A percentile compares a stretch with the other conserved stretches of the same genome.
phyloP scores from a whole-genome alignment of 768 basidiomycete genomes.

The Tylopilus rubrobrunneus region DNA sequence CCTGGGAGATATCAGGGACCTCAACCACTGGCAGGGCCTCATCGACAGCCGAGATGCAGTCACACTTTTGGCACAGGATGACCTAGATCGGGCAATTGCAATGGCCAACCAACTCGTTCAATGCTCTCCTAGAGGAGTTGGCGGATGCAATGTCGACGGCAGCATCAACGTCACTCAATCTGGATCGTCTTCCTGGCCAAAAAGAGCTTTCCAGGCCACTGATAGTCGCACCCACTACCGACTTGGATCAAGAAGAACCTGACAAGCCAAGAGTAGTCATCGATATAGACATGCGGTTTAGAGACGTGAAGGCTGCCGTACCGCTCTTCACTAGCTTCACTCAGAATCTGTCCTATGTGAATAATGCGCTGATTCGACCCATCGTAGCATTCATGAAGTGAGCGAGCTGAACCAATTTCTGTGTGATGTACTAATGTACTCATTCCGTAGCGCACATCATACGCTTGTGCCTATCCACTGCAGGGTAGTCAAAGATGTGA shows the following conservation, averaged over 20 bases:
- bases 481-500: too few species aligned
- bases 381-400: slow-evolving; percentile 99
- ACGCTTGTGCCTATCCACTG: too few species aligned
- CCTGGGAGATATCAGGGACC: too few species aligned
- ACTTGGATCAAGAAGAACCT: not conserved
- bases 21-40: too few species aligned
- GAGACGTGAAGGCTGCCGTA: too few species aligned
- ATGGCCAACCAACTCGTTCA: slow-evolving; percentile 44
- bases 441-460: slow-evolving; percentile 60
- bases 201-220: too few species aligned
- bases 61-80: too few species aligned
- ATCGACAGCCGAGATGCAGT: too few species aligned
- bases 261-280: slow-evolving; percentile 3
- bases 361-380: slow-evolving; percentile 87
- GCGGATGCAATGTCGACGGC: slow-evolving; percentile 60
- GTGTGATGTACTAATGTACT: not conserved
- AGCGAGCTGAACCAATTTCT: slow-evolving; percentile 24
- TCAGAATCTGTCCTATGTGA: slow-evolving; percentile 68
- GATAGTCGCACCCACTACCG: too few species aligned
- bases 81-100: too few species aligned
- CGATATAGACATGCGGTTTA: too few species aligned
- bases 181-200: slow-evolving; percentile 58
- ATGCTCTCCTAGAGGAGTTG: slow-evolving; percentile 54
- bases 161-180: slow-evolving; percentile 48
- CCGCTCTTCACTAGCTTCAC: not conserved